A percentile compares a stretch with the other conserved stretches of the same genome.
Conservation (phyloP, 805 yeast genomes). For the Teunomyces funiuensis region DNA sequence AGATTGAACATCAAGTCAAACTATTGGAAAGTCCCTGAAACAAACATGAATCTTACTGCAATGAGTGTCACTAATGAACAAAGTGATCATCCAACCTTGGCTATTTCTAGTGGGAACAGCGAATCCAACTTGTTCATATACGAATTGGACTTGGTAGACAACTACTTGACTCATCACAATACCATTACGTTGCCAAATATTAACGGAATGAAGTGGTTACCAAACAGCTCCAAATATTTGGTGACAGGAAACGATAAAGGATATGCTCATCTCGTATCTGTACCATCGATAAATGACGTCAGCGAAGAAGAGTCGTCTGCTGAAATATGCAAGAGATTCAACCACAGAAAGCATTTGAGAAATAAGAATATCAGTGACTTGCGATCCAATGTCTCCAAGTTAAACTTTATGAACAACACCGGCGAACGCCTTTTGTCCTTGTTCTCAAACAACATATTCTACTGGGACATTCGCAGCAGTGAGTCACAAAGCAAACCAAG, state of each 20-base stretch:
- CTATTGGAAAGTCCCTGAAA: slow-evolving; percentile 47
- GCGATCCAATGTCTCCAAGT: slow-evolving; percentile 24
- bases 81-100: slow-evolving; percentile 39
- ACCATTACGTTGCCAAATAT: slow-evolving; percentile 61
- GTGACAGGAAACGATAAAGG: slow-evolving; percentile 82
- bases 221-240: slow-evolving; percentile 39
- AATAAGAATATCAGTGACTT: slow-evolving; percentile 20
- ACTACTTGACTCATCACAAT: slow-evolving; percentile 53
- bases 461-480: slow-evolving; percentile 71
- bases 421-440: slow-evolving; percentile 55
- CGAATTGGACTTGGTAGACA: slow-evolving; percentile 39
- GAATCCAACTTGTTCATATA: slow-evolving; percentile 53
- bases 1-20: slow-evolving; percentile 42
- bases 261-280: slow-evolving; percentile 63
- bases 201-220: slow-evolving; percentile 54
- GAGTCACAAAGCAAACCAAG: slow-evolving; percentile 36
- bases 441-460: slow-evolving; percentile 67
- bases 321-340: slow-evolving; percentile 73
- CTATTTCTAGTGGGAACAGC: slow-evolving; percentile 50
- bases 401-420: slow-evolving; percentile 28
- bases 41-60: slow-evolving; percentile 45
- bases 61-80: slow-evolving; percentile 26
- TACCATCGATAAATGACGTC: slow-evolving; percentile 49
- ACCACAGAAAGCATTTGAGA: slow-evolving; percentile 66
- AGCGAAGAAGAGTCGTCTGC: slow-evolving; percentile 50